These are phyloP conservation scores for Rubia peregrina DNA, from an alignment of 305 asterid genomes.

Conservation along the genomic window DNA sequence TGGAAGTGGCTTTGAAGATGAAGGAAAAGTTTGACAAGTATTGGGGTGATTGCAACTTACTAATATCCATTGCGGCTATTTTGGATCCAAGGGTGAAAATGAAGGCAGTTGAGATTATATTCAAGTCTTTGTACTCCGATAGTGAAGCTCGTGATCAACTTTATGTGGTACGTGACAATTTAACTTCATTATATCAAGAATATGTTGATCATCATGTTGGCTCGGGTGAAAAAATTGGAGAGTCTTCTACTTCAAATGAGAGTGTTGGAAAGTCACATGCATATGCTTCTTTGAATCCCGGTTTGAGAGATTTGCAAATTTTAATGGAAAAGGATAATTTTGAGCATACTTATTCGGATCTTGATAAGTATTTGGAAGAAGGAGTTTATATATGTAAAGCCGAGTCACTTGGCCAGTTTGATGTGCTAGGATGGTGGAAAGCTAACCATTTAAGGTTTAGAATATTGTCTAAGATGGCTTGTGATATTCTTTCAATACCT, in stretches of 20 bases:
- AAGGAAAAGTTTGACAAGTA: slow-evolving; percentile 1
- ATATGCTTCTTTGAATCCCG: neutral
- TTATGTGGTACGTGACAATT: no score
- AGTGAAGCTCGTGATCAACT: neutral
- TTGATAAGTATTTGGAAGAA: neutral
- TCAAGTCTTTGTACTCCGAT: neutral
- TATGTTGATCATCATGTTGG: no score
- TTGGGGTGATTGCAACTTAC: neutral
- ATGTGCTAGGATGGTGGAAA: neutral
- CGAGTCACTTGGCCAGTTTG: neutral
- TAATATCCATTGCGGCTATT: neutral
- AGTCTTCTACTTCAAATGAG: no score
- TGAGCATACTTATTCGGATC: neutral
- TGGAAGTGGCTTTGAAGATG: neutral
- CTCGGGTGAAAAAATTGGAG: neutral
- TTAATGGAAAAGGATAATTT: neutral
- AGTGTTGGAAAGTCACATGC: no score
- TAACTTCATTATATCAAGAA: no score
- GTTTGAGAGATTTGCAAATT: neutral
- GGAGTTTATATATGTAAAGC: neutral
- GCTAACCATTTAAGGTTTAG: slow-evolving; percentile 4
- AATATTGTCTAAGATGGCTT: neutral
- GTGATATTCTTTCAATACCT: no score
- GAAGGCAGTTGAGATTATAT: neutral
- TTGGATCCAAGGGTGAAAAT: slow-evolving; percentile 1